These are phyloP conservation scores for Neurospora sp. DNA, from an alignment of 495 filamentous ascomycete species.

Conservation along the genomic window DNA sequence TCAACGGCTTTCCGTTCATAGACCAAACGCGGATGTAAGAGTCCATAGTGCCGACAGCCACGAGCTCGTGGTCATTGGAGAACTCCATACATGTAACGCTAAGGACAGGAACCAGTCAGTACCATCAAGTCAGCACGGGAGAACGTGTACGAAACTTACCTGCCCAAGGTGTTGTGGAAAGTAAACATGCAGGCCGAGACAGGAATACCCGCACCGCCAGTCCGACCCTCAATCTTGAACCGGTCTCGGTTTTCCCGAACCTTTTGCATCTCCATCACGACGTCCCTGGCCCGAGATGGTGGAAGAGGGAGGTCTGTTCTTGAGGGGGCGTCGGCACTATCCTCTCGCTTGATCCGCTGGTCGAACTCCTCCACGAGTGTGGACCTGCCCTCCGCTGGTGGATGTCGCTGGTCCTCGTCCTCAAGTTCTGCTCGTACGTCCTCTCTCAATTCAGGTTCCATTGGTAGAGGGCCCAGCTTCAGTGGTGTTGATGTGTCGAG, in stretches of 20 bases:
- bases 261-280: constrained; percentile 87
- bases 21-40: constrained; percentile 94
- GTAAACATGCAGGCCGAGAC: constrained; percentile 92
- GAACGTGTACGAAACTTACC: constrained; percentile 40
- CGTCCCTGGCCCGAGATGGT: constrained; percentile 73
- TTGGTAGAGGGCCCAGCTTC: constrained; percentile 66
- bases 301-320: constrained; percentile 74
- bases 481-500: constrained; percentile 48
- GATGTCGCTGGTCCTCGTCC: constrained; percentile 64
- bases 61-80: constrained; percentile 74
- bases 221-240: constrained; percentile 70
- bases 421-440: constrained; percentile 78
- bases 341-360: constrained; percentile 75
- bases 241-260: constrained; percentile 89
- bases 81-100: constrained; percentile 90
- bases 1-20: constrained; percentile 65
- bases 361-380: constrained; percentile 72
- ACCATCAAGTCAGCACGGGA: background rate
- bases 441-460: constrained; percentile 65
- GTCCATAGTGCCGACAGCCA: constrained; percentile 78
- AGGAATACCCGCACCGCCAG: constrained; percentile 67
- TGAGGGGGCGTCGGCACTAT: constrained; percentile 70
- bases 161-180: constrained; percentile 89
- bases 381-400: constrained; percentile 52
- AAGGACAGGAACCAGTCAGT: constrained; percentile 17